Evolutionary conservation across 352 stramenopile species (phyloP).

Genomic region (Globisporangium viniferum): DNA sequence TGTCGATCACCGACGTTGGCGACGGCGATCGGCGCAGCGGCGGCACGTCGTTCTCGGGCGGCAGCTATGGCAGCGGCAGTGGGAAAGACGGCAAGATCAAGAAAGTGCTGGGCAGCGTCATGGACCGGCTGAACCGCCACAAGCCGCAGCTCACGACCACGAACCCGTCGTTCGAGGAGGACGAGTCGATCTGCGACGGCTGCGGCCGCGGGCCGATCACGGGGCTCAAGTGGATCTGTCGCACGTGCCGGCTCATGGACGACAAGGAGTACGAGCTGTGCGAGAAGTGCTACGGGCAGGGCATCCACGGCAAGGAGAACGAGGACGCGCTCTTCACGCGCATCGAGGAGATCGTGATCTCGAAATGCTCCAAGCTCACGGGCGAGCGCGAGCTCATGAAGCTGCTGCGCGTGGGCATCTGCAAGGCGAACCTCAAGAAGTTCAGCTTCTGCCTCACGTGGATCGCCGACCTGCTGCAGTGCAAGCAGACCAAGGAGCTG

Average conservation of each 20-base stretch:
- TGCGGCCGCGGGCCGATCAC: constrained; percentile 52
- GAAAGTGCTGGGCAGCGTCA: constrained; percentile 73
- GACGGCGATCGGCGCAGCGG: constrained; percentile 29
- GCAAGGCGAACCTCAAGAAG: constrained; percentile 80
- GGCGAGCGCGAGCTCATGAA: constrained; percentile 53
- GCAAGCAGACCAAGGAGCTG: constrained; percentile 59
- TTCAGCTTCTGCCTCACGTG: constrained; percentile 80
- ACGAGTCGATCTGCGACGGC: constrained; percentile 62
- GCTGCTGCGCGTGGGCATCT: constrained; percentile 68
- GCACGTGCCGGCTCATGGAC: constrained; percentile 48
- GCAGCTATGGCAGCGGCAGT: constrained; percentile 5
- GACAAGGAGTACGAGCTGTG: constrained; percentile 58
- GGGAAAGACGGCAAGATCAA: constrained; percentile 68
- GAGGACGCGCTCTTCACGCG: constrained; percentile 59
- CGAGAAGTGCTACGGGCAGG: constrained; percentile 76
- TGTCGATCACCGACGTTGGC: constrained; percentile 9
- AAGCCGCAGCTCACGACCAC: constrained; percentile 43
- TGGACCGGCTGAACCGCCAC: constrained; percentile 65
- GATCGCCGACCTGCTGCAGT: constrained; percentile 71
- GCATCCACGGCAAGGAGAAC: constrained; percentile 65
- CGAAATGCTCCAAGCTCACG: constrained; percentile 49
- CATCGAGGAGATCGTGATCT: constrained; percentile 61
- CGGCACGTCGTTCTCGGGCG: constrained; percentile 15
- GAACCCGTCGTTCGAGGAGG: constrained; percentile 28
- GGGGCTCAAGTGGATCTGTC: constrained; percentile 63